Conservation (phyloP, 2,329 filamentous ascomycete species). For the Penicillium palitans region DNA sequence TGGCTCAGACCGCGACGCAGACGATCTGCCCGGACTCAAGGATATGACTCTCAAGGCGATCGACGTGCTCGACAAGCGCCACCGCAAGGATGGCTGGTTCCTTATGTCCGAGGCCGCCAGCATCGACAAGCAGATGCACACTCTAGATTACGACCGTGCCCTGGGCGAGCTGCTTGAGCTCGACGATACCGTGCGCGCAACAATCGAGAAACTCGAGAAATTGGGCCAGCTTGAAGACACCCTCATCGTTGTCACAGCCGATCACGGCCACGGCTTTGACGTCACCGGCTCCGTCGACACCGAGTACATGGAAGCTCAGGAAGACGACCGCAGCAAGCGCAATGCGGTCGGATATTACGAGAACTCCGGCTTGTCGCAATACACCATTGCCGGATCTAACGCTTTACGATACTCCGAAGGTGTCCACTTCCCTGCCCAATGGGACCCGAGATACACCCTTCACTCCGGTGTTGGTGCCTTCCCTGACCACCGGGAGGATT, state of each 20-base stretch:
- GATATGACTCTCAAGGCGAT: constrained; percentile 89
- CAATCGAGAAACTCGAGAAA: constrained; percentile 66
- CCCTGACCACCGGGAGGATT: constrained; percentile 77
- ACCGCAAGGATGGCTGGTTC: constrained; percentile 73
- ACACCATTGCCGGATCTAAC: constrained; percentile 62
- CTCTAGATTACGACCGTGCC: constrained; percentile 79
- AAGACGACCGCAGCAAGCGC: constrained; percentile 70
- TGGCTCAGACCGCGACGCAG: constrained; percentile 63
- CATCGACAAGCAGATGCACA: constrained; percentile 89
- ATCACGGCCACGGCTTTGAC: constrained; percentile 87
- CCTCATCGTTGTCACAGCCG: constrained; percentile 77
- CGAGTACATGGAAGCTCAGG: constrained; percentile 67
- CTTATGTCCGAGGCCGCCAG: constrained; percentile 84
- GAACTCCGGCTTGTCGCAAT: constrained; percentile 73
- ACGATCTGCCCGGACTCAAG: constrained; percentile 78
- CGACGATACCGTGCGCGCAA: constrained; percentile 77
- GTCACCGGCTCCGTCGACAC: constrained; percentile 82
- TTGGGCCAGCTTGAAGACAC: constrained; percentile 71
- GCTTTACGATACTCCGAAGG: constrained; percentile 67
- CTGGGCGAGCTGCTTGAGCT: constrained; percentile 82
- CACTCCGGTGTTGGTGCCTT: constrained; percentile 69
- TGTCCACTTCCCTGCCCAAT: constrained; percentile 76
- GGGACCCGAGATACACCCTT: constrained; percentile 81
- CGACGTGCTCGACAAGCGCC: constrained; percentile 69
- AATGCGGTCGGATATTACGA: constrained; percentile 72